Conservation (phyloP, 495 filamentous ascomycete species). For the Neurospora sublineolata region DNA sequence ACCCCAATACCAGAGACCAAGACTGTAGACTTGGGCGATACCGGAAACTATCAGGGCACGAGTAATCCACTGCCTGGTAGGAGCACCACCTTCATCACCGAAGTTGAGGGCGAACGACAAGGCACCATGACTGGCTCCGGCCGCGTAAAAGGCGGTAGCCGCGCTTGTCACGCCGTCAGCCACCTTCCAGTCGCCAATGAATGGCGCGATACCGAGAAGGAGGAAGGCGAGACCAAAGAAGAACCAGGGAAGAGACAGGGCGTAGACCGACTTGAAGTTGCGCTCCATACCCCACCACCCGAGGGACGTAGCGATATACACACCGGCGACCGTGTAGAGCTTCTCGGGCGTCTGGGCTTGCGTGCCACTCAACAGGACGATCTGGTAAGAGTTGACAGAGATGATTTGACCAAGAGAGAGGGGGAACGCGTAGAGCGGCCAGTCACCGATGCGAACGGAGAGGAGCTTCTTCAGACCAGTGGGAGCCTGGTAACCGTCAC, state of each 20-base stretch:
- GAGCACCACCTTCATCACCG: slow-evolving; percentile 49
- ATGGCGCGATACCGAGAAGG: slow-evolving; percentile 53
- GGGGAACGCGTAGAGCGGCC: slow-evolving; percentile 64
- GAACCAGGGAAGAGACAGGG: slow-evolving; percentile 47
- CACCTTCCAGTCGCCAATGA: slow-evolving; percentile 23
- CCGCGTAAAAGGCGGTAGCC: slow-evolving; percentile 49
- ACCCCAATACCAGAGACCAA: slow-evolving; percentile 59
- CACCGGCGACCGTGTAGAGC: slow-evolving; percentile 50
- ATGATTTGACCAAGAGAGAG: slow-evolving; percentile 58
- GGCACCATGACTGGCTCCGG: slow-evolving; percentile 47
- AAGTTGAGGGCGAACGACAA: slow-evolving; percentile 60
- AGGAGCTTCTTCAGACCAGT: slow-evolving; percentile 47
- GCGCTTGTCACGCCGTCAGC: slow-evolving; percentile 43
- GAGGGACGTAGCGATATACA: slow-evolving; percentile 49
- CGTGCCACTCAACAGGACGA: slow-evolving; percentile 52
- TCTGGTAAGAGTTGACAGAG: slow-evolving; percentile 57
- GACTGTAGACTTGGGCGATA: slow-evolving; percentile 51
- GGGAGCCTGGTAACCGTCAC: slow-evolving; percentile 53
- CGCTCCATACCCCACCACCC: slow-evolving; percentile 55
- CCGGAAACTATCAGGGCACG: slow-evolving; percentile 54
- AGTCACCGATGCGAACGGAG: slow-evolving; percentile 40
- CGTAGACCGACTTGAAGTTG: slow-evolving; percentile 42
- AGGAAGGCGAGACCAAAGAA: slow-evolving; percentile 53
- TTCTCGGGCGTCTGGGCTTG: slow-evolving; percentile 47
- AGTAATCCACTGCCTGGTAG: slow-evolving; percentile 52